phyloP scores from a whole-genome alignment of 2,329 filamentous ascomycete genomes.

The Gnomoniopsis smithogilvyi region DNA sequence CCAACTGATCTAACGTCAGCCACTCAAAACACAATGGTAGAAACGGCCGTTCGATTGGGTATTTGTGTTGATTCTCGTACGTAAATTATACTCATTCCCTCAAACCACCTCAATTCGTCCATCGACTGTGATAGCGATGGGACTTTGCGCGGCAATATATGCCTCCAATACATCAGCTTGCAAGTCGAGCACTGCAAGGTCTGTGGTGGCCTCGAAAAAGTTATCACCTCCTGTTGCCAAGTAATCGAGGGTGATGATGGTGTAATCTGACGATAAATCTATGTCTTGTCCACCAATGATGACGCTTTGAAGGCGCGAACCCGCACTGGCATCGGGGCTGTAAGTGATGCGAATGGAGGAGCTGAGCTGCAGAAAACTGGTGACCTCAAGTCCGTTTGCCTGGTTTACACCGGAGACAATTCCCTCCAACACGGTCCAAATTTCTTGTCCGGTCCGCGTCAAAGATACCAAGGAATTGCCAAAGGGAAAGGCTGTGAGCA shows the following conservation, averaged over 20 bases:
- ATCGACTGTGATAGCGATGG: slow-evolving; percentile 37
- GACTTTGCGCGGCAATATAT: slow-evolving; percentile 36
- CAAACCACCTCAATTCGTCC: slow-evolving; percentile 29
- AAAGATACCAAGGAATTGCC: slow-evolving; percentile 62
- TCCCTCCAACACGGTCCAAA: slow-evolving; percentile 59
- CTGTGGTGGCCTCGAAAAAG: slow-evolving; percentile 36
- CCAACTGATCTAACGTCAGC: too few relatives aligned
- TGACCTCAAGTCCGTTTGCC: slow-evolving; percentile 49
- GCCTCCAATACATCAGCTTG: slow-evolving; percentile 46
- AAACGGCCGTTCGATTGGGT: too few relatives aligned
- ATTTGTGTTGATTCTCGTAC: too few relatives aligned
- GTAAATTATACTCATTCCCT: too few relatives aligned
- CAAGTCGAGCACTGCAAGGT: slow-evolving; percentile 42
- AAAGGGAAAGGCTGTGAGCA: slow-evolving; percentile 64
- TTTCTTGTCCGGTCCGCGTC: slow-evolving; percentile 45
- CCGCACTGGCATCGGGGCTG: slow-evolving; percentile 47
- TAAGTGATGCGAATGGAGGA: slow-evolving; percentile 54
- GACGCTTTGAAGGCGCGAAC: slow-evolving; percentile 50
- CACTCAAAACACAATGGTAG: too few relatives aligned
- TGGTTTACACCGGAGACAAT: slow-evolving; percentile 53
- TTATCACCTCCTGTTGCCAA: slow-evolving; percentile 62
- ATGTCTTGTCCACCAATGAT: slow-evolving; percentile 47
- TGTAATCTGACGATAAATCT: slow-evolving; percentile 44
- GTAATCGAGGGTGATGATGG: slow-evolving; percentile 61
- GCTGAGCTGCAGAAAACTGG: slow-evolving; percentile 60